Conservation (phyloP, 495 filamentous ascomycete genomes). For the Aspergillus cavernicola region DNA sequence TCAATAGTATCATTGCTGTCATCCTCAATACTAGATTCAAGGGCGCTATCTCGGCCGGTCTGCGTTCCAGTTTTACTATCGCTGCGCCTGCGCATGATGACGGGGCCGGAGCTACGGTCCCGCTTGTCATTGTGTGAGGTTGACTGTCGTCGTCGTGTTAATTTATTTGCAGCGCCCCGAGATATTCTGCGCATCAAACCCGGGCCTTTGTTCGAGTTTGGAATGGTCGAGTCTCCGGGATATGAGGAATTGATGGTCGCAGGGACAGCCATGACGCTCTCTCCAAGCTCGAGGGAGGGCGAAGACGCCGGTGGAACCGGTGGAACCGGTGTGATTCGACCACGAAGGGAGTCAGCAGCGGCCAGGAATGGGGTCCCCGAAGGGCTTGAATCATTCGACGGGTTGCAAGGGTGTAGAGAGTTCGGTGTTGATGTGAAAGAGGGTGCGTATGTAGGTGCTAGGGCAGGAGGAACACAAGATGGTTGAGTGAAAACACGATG, state of each 20-base stretch:
- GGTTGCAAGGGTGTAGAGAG: constrained; percentile 26
- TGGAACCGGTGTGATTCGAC: constrained; percentile 35
- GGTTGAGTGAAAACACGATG: constrained; percentile 38
- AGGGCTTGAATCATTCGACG: constrained; percentile 43
- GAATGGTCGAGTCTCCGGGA: constrained; percentile 51
- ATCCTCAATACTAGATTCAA: constrained; percentile 54
- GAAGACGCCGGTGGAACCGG: constrained; percentile 34
- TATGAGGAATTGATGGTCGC: constrained; percentile 28
- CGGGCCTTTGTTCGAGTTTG: constrained; percentile 49
- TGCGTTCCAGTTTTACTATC: constrained; percentile 73
- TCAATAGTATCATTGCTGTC: constrained; percentile 60
- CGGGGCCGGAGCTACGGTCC: constrained; percentile 83
- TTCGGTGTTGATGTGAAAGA: constrained; percentile 31
- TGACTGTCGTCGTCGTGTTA: constrained; percentile 64
- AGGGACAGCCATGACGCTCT: constrained; percentile 48
- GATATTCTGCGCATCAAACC: constrained; percentile 65
- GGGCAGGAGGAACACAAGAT: constrained; percentile 25
- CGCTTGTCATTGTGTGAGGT: constrained; percentile 68
- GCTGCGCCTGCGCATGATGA: constrained; percentile 79
- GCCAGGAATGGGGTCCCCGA: constrained; percentile 48
- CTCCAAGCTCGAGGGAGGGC: constrained; percentile 52
- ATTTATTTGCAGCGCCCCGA: constrained; percentile 59
- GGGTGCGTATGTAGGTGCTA: constrained; percentile 29
- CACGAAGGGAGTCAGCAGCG: constrained; percentile 48
- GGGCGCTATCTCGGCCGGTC: constrained; percentile 44